Base-by-base conservation (phyloP, 345 rosid genomes). In the Nephelium lappaceum region DNA sequence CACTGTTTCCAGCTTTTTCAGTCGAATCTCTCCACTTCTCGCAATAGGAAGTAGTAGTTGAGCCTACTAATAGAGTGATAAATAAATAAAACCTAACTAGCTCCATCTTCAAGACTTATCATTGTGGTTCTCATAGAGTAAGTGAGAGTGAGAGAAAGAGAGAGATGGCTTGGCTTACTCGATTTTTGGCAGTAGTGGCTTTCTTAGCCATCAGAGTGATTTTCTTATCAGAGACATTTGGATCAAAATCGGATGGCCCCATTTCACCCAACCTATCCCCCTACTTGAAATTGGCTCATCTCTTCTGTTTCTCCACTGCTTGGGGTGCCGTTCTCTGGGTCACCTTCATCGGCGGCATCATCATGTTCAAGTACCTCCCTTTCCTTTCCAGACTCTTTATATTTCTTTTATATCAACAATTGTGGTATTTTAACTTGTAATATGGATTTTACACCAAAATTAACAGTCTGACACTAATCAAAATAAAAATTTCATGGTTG, bases 341-440 rank as follows among this genome's bases (percentile, higher is more conserved):
- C 87, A 95, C 98, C 74, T 95, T 93, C 89, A 92, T 95, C 86
- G 97, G 98, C 21, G 97, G 99, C 80, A 92, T 93, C 95, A 90
- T 95, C 86, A 93, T 95, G 99, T 93, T 95, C 92, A 95, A 93
- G 98, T 95, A 79, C 61, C 10, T 16, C 49, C 74, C 11, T 38
- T 78, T 1, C 10, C 36, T 58, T 61, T 61, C 11, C 21, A n/a
- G 12, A 7, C 12, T 41, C 25, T 19, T 3, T 38, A 14, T 16
- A 4, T 67, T 43, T 67, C 15, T 18, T 19, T 60, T 0, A 15
- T 18, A 16, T 60, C 64, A 8, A 21, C 27, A n/a, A 60, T 60
- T 18, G 8, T 8, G 6, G 8, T n/a, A 18, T 9, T 58, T 58
- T 7, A 49, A 49, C 55, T 15, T 49, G 18, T 58, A 58, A n/a